Percentiles rank a stretch among this genome's conserved stretches.
These are phyloP conservation scores for Thalassiosira hispida DNA, from an alignment of 352 stramenopile genomes.

Conservation along the genomic window DNA sequence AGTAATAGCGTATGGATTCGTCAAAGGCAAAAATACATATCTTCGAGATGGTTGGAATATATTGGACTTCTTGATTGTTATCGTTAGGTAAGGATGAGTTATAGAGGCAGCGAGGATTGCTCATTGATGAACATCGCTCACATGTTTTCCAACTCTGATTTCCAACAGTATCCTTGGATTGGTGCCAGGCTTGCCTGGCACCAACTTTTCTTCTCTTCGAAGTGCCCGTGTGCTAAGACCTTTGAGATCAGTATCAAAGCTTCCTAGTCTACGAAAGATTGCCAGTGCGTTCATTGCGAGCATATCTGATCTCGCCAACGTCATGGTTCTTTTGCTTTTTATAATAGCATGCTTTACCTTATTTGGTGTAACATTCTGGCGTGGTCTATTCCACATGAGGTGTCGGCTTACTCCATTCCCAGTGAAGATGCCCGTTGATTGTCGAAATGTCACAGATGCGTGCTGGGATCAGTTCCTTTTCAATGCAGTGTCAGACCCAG, in stretches of 20 bases:
- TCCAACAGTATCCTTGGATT: slow-evolving; percentile 43
- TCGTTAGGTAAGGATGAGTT: slow-evolving; percentile 25
- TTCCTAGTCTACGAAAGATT: slow-evolving; percentile 57
- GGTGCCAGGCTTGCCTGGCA: slow-evolving; percentile 42
- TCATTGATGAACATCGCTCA: neutral
- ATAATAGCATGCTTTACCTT: slow-evolving; percentile 64
- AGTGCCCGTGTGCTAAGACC: slow-evolving; percentile 51
- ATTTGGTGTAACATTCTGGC: slow-evolving; percentile 65
- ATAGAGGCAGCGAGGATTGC: neutral
- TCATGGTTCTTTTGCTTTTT: slow-evolving; percentile 63
- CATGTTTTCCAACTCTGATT: neutral
- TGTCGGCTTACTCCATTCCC: slow-evolving; percentile 66
- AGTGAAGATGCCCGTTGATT: slow-evolving; percentile 56
- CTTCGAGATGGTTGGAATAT: slow-evolving; percentile 62
- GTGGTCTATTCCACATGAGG: slow-evolving; percentile 55
- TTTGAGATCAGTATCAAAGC: slow-evolving; percentile 51
- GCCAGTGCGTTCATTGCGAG: slow-evolving; percentile 46
- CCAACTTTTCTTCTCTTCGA: slow-evolving; percentile 47
- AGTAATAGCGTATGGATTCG: slow-evolving; percentile 54
- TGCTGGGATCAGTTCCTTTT: slow-evolving; percentile 59
- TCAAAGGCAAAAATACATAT: slow-evolving; percentile 47
- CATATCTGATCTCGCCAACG: slow-evolving; percentile 54
- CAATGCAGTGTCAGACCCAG: slow-evolving; percentile 34
- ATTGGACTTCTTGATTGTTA: slow-evolving; percentile 54
- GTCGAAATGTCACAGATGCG: slow-evolving; percentile 31